Base-by-base conservation (phyloP, 306 rosid genomes). In the Castanea mollissima region DNA sequence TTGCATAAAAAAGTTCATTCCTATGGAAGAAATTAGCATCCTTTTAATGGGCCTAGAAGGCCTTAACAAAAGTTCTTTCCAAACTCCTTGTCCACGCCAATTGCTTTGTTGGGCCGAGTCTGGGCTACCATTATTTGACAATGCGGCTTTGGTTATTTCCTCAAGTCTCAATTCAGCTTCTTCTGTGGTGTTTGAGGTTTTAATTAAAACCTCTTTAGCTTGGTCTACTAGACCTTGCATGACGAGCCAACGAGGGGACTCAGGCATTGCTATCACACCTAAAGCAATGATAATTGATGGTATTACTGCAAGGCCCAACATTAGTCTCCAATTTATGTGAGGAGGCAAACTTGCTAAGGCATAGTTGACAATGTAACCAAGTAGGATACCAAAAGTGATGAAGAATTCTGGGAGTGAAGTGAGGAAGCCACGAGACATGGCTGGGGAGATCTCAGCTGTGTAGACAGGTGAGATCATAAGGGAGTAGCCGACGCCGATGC, bases 1-100 rank as follows among this genome's bases (percentile, higher is more conserved):
- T 75, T 94, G 97, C 98, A 94, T 94, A 80, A 94, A 94, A 67
- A 94, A 92, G 70, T 94, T 91, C 44, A 94, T 86, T 38, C 97
- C 98, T 32, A 94, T 75, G 2, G 96, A 95, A 2, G 94, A 89
- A 13, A 91, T 63, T 3, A 94, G 85, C 80, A 90, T 92, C 58
- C 91, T 81, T 0, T 85, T 77, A 1, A 86, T 82, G 44, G 95
- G 87, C 10, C 78, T 78, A 5, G 90, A 62, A 9, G 96, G 97
- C 55, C 78, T 68, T 1, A 91, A n/a, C 69, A 94, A 54, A 74
- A 93, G 84, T 69, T 88, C 91, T 65, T 83, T 90, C 98, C 98
- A 91, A 68, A 84, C 93, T 72, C 95, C 93, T 74, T 63, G 75
- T 52, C 90, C 87, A 57, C 56, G 14, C 82, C 80, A 67, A 4